phyloP scores from a whole-genome alignment of 345 rosid species.

The Dimocarpus longan region DNA sequence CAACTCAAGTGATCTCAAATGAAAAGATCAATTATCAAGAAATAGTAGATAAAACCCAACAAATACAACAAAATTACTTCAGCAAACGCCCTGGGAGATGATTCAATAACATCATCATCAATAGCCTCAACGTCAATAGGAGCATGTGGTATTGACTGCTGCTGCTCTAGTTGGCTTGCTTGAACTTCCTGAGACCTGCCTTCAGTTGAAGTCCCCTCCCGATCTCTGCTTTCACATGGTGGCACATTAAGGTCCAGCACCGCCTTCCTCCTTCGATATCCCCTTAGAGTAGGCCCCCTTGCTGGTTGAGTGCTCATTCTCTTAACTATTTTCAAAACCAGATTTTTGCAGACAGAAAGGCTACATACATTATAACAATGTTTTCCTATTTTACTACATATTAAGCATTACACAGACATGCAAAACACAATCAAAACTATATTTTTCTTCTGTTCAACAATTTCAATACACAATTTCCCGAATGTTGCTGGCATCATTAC shows the following conservation, averaged over 20 bases:
- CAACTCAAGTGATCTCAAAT: conserved; percentile 1
- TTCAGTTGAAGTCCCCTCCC: conserved; percentile 57
- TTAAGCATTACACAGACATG: background rate
- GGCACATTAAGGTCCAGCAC: conserved; percentile 53
- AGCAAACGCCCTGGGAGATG: conserved; percentile 76
- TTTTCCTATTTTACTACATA: background rate
- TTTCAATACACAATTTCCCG: background rate
- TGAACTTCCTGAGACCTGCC: conserved; percentile 24
- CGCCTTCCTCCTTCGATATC: conserved; percentile 56
- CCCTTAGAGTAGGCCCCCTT: conserved; percentile 45
- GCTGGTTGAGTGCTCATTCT: conserved; percentile 50
- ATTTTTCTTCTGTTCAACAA: background rate
- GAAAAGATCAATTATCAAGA: conserved; percentile 13
- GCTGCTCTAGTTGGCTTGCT: conserved; percentile 37
- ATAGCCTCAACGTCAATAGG: conserved; percentile 72
- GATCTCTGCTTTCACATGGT: conserved; percentile 54
- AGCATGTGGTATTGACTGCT: conserved; percentile 28
- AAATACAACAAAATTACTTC: conserved; percentile 42
- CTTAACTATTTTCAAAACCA: conserved; percentile 1
- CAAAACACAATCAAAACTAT: background rate
- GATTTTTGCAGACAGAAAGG: background rate
- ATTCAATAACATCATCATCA: conserved; percentile 81
- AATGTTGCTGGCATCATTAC: background rate
- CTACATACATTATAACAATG: background rate
- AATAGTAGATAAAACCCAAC: background rate